Base-by-base conservation (phyloP, 352 stramenopile species). In the Elongisporangium anandrum region DNA sequence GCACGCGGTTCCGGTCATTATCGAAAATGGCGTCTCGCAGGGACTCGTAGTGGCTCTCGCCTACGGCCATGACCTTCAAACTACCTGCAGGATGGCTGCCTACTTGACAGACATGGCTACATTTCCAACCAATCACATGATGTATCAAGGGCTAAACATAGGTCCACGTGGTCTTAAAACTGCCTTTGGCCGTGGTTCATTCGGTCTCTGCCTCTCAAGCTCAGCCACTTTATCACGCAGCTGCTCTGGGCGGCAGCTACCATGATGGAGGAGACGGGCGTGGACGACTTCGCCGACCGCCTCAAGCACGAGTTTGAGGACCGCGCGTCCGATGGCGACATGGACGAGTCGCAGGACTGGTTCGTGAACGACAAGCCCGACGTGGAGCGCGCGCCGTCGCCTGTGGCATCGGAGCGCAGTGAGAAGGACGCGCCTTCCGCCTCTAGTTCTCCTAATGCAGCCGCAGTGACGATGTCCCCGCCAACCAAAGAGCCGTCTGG, bases 1-100 rank as follows among this genome's bases (percentile, higher is more conserved):
- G 53, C 7, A 85, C 70, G 3, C 74, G 75, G 22, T 63, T 61
- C 4, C 63, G 57, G 54, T 90, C 76, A 54, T 90, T 80, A 55
- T 90, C 78, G 51, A 88, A 92, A 50, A 92, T 85, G 19, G 82
- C 82, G 54, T 92, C 82, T 12, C 82, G 79, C 20, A 92, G 65
- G 47, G 79, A 60, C 38, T 88, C 82, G 52, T 92, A 89, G 47
- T 85, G 67, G 15, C 57, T 81, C 63, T 86, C 78, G 16, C 22
- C 53, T 13, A 54, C 54, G 19, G 20, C 34, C 52, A 64, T 60
- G 10, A n/a, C 3, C 6, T 48, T 12, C 24, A n/a, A 24, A 24
- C 41, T 45, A 9, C 6, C 26, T 38, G n/a, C n/a, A n/a, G 26
- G 26, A 5, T 38, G 3, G 24, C 26, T 38, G 26, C 26, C 26